Conservation (phyloP, 306 rosid species). For the Sicyos edulis region DNA sequence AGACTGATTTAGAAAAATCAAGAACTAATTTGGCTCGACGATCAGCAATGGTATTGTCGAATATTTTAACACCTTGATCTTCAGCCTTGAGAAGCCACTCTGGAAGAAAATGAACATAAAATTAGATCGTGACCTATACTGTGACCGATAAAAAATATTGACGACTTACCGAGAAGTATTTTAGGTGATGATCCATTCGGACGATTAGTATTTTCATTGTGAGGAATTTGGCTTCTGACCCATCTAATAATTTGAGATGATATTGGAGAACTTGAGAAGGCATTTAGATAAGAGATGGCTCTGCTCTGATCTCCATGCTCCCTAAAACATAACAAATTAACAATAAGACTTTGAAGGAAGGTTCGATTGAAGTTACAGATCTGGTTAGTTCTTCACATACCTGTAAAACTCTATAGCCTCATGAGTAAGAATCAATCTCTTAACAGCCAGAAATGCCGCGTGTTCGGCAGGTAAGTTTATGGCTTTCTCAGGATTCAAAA, state of each 20-base stretch:
- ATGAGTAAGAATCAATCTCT: slow-evolving; percentile 55
- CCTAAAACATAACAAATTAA: slow-evolving; percentile 36
- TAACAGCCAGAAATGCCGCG: slow-evolving; percentile 37
- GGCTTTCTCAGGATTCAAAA: no score
- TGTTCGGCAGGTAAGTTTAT: slow-evolving; percentile 27
- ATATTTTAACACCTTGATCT: no score
- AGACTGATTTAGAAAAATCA: no score
- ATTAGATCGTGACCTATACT: no score
- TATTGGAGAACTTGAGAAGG: slow-evolving; percentile 50
- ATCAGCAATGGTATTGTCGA: no score
- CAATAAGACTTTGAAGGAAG: slow-evolving; percentile 17
- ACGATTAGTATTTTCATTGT: slow-evolving; percentile 37
- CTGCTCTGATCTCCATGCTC: slow-evolving; percentile 61
- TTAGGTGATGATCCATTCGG: slow-evolving; percentile 42
- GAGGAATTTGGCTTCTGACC: slow-evolving; percentile 32
- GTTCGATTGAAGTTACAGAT: background rate
- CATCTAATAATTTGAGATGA: slow-evolving; percentile 47
- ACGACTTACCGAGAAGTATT: slow-evolving; percentile 55
- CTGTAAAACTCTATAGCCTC: slow-evolving; percentile 56
- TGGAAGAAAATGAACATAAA: no score
- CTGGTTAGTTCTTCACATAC: slow-evolving; percentile 26
- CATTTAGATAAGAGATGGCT: slow-evolving; percentile 44
- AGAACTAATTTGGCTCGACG: no score
- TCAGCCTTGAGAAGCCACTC: no score
- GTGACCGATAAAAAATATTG: no score